Evolutionary conservation across 139 green algal species (phyloP), one percentile per base, ranked within the genome.

Genomic region (Gonium pectorale): DNA sequence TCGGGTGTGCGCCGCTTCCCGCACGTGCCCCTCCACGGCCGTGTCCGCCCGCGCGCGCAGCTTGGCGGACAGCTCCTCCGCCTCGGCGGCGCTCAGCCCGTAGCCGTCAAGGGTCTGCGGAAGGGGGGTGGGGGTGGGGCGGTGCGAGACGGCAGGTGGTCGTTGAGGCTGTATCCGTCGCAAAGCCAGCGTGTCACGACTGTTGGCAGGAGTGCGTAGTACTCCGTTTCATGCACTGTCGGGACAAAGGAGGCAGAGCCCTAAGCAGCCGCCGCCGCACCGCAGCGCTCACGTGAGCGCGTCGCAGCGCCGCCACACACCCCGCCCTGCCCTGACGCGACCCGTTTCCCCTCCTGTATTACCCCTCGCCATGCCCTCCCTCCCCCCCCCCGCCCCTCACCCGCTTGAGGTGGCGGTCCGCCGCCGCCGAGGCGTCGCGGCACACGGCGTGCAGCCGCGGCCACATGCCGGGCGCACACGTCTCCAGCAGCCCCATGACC

Each of bases 1-100:
- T 26, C 90, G 91, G 17, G 93, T 96, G 54, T 95, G 92, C 44
- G 94, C 91, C 17, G 93, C 95, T 79, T 97, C 94, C n/a, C 91
- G 89, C 41, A 92, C 83, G 38, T 92, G 87, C 43, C 37, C 69
- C 37, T 93, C 75, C 62, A 95, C 80, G 29, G 41, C 67, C 49
- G n/a, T 41, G 7, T 62, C 31, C 3, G 86, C 89, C 31, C 67
- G 74, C 11, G 35, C 37, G 0, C 38, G 64, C 71, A 95, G 60
- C 68, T 77, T 43, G 41, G 63, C 63, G 9, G 60, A 24, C 56
- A 94, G 54, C 27, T 41, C 51, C 5, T 60, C 64, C 41, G 73
- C 11, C 71, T 96, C 93, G 2, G 43, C 67, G 8, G 52, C 56
- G 1, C 0, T 56, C 35, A 95, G 73, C 2, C 87, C 87, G 29